Base-by-base conservation (phyloP, 2,329 filamentous ascomycete genomes). In the Trichophyton verrucosum region DNA sequence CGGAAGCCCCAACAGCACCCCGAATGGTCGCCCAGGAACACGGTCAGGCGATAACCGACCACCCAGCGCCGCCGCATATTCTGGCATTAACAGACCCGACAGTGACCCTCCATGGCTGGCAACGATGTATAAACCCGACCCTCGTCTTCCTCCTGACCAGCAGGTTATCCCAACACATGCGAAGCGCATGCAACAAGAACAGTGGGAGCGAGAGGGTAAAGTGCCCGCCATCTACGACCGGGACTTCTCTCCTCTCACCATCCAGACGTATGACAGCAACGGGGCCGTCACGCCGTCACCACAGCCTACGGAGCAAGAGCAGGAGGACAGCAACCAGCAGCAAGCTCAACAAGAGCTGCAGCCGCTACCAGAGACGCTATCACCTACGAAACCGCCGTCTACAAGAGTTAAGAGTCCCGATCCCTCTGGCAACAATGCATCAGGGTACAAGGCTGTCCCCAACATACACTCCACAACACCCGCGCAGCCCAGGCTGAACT, bases 41-140 rank as follows among this genome's bases (percentile, higher is more conserved):
- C 81, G 86, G 64, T 82, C 81, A 49, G 82, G 82, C 13, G 76
- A 83, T 24, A 80, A 67, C 53, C 73, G 77, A 33, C 81, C 78
- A 58, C 73, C 71, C 62, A 84, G 81, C 69, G 84, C 81, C 69
- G 84, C 81, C 69, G 49, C 27, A 22, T 30, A 2, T 8, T 20
- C 49, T 6, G 73, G 80, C 68, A 71, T 80, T 73, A 83, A 89
- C 70, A 83, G 86, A 47, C 91, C 91, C 0, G 94, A 97, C 77
- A 94, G 94, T 20, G 92, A 97, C 60, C 91, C 94, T 8, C 94
- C 94, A 58, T 99, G 94, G 94, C 83, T 97, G 75, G 83, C 94
- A 53, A 89, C 88, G 22, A 90, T 95, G 75, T 99, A 96, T 74
- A 95, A 95, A 70, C 94, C 94, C 0, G 94, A 99, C 71, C 94